Evolutionary conservation across 2,329 filamentous ascomycete species (phyloP).

Genomic region (Thermothelomyces thermophilus): DNA sequence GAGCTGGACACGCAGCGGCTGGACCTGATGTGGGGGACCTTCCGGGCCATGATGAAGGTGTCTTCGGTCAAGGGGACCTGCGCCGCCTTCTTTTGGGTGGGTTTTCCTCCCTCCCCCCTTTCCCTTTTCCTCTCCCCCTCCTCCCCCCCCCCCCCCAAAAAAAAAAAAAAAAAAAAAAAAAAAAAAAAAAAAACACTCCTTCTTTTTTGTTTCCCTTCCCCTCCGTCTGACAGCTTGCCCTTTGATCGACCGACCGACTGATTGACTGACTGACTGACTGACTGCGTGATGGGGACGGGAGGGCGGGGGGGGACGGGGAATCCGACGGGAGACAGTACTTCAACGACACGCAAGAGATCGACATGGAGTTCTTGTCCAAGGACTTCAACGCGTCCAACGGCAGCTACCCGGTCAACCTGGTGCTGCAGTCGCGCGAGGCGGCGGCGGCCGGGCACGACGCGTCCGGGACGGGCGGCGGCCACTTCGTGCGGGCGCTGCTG

Average conservation of each 20-base stretch:
- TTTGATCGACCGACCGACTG: neutral
- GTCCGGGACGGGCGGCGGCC: slow-evolving; percentile 47
- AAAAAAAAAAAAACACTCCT: too few species aligned
- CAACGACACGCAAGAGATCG: slow-evolving; percentile 74
- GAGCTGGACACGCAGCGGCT: slow-evolving; percentile 56
- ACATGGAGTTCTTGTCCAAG: slow-evolving; percentile 69
- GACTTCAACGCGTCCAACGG: slow-evolving; percentile 49
- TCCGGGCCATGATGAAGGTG: slow-evolving; percentile 60
- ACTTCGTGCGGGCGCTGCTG: slow-evolving; percentile 52
- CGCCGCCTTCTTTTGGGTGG: slow-evolving; percentile 72
- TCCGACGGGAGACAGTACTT: slow-evolving; percentile 53
- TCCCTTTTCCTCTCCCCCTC: too few species aligned
- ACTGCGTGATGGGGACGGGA: too few species aligned
- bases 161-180: too few species aligned
- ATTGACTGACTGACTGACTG: neutral
- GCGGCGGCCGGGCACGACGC: slow-evolving; percentile 56
- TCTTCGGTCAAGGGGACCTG: slow-evolving; percentile 60
- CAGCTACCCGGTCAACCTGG: slow-evolving; percentile 61
- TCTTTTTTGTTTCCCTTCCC: neutral
- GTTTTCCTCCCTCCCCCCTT: slow-evolving; percentile 14
- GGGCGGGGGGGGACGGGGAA: too few species aligned
- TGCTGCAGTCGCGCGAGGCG: slow-evolving; percentile 62
- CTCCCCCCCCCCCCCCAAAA: too few species aligned
- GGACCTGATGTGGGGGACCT: slow-evolving; percentile 65
- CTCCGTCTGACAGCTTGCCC: too few species aligned